These are phyloP conservation scores for Naganishia onofrii DNA, from an alignment of 768 basidiomycete species.

Conservation along the genomic window DNA sequence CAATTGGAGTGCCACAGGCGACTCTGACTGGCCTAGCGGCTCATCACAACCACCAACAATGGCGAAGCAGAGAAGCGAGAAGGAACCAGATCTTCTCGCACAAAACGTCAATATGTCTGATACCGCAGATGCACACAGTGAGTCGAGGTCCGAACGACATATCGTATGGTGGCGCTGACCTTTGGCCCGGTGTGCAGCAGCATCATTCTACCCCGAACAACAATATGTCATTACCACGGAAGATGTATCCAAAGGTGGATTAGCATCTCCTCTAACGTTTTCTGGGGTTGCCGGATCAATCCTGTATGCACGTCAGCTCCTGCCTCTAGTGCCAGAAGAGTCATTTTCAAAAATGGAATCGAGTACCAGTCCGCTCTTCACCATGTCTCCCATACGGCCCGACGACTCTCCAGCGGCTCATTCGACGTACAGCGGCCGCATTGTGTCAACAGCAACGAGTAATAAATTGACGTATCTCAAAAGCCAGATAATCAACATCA, in stretches of 20 bases:
- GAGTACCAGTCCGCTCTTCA: slow-evolving; percentile 9
- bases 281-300: neutral
- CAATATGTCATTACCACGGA: neutral
- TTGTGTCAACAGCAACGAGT: neutral
- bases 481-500: neutral
- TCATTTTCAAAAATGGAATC: slow-evolving; percentile 7
- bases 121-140: neutral
- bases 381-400: neutral
- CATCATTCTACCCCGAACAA: neutral
- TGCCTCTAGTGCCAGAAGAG: slow-evolving; percentile 21
- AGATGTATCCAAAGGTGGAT: neutral
- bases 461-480: slow-evolving; percentile 5
- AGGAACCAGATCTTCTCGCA: neutral
- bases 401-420: neutral
- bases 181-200: neutral
- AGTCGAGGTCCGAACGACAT: neutral
- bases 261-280: slow-evolving; percentile 3
- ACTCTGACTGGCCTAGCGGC: neutral
- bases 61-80: neutral
- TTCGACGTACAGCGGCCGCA: slow-evolving; percentile 8
- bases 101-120: neutral
- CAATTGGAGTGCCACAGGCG: neutral
- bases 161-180: neutral
- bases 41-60: neutral
- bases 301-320: neutral